Evolutionary conservation across 768 basidiomycete species (phyloP).

Genomic region (Mycena olivaceomarginata): DNA sequence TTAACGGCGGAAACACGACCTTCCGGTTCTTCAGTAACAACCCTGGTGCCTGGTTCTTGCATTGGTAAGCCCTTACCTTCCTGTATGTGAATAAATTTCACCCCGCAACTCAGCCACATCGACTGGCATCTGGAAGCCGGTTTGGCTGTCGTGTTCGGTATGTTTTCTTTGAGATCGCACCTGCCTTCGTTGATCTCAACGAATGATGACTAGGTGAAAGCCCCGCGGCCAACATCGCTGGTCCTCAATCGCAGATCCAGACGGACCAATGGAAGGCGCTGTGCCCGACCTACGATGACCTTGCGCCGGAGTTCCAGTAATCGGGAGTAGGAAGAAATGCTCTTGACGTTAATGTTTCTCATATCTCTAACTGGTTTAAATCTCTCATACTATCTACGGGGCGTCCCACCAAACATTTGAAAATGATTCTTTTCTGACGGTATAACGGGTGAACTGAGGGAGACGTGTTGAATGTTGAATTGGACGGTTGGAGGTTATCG

Average conservation of each 20-base stretch:
- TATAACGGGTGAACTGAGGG: too few species aligned
- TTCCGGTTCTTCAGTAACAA: slow-evolving; percentile 33
- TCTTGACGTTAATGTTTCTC: too few species aligned
- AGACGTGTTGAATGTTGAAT: too few species aligned
- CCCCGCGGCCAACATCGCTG: slow-evolving; percentile 51
- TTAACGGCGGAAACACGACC: slow-evolving; percentile 32
- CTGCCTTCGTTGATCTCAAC: too few species aligned
- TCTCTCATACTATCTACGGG: not conserved
- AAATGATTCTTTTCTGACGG: too few species aligned
- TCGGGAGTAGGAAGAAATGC: not conserved
- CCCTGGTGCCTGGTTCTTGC: slow-evolving; percentile 31
- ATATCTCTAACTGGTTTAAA: too few species aligned
- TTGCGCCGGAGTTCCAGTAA: slow-evolving; percentile 53
- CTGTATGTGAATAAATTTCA: not conserved
- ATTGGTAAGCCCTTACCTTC: slow-evolving; percentile 3
- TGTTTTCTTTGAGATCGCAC: too few species aligned
- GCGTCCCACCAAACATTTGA: too few species aligned
- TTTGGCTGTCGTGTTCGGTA: slow-evolving; percentile 57
- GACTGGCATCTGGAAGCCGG: slow-evolving; percentile 62
- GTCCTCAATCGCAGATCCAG: slow-evolving; percentile 55
- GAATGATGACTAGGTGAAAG: slow-evolving; percentile 39
- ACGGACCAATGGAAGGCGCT: slow-evolving; percentile 54
- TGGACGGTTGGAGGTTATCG: too few species aligned
- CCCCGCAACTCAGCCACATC: slow-evolving; percentile 49
- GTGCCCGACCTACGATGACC: slow-evolving; percentile 52